These are phyloP conservation scores for Teratosphaeria zuluensis DNA, from an alignment of 2,329 filamentous ascomycete species.

Conservation along the genomic window DNA sequence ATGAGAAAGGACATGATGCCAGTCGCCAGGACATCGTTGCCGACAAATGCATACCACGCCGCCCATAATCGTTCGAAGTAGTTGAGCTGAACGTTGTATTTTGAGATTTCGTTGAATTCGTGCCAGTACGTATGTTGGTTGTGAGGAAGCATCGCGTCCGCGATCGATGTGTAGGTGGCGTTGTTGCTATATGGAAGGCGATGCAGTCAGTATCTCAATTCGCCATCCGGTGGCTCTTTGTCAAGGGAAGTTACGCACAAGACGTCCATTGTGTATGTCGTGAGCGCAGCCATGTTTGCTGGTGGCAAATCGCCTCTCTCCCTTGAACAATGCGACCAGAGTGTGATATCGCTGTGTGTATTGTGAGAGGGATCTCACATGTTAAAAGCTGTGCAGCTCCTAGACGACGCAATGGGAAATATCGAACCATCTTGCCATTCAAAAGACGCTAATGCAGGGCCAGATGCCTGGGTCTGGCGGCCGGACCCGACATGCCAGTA, in stretches of 20 bases:
- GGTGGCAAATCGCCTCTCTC: background rate
- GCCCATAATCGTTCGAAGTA: conserved; percentile 83
- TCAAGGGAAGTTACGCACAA: conserved; percentile 8
- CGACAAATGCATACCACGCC: conserved; percentile 95
- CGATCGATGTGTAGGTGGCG: conserved; percentile 23
- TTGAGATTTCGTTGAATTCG: conserved; percentile 54
- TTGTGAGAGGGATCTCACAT: background rate
- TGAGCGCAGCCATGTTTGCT: conserved; percentile 5
- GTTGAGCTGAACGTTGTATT: conserved; percentile 78
- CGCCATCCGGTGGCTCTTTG: background rate
- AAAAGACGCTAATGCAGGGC: background rate
- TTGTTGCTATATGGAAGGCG: conserved; percentile 12
- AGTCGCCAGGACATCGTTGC: conserved; percentile 92
- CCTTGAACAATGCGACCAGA: background rate
- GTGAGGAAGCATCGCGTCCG: conserved; percentile 28
- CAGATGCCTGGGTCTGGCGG: background rate
- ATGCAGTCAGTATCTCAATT: background rate
- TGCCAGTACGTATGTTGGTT: conserved; percentile 53
- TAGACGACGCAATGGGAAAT: background rate
- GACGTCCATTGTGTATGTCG: conserved; percentile 12
- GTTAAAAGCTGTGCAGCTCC: background rate
- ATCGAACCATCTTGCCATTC: background rate
- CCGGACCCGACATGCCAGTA: background rate
- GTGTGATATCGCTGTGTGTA: background rate
- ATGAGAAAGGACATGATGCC: conserved; percentile 95